These are phyloP conservation scores for Mesotaenium endlicherianum DNA, from an alignment of 139 green algal species.

Conservation along the genomic window DNA sequence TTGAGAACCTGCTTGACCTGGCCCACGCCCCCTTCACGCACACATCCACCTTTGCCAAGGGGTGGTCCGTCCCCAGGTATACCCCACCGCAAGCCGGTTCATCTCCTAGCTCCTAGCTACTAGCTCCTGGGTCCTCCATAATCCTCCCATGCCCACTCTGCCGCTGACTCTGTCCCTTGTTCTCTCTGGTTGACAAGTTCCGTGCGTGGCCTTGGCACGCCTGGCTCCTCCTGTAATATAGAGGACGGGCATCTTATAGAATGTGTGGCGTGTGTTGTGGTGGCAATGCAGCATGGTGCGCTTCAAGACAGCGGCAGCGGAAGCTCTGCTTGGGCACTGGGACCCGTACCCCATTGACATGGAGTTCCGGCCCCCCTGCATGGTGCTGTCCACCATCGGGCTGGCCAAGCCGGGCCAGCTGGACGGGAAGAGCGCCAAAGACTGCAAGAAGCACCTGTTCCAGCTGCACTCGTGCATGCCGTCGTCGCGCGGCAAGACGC, in stretches of 20 bases:
- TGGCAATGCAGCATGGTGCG: conserved; percentile 64
- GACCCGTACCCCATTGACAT: conserved; percentile 99
- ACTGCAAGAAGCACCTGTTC: conserved; percentile 90
- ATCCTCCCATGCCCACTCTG: no score
- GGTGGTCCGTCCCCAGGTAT: conserved; percentile 89
- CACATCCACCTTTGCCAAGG: conserved; percentile 92
- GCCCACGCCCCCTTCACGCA: conserved; percentile 98
- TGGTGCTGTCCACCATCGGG: conserved; percentile 84
- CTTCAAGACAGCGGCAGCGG: conserved; percentile 61
- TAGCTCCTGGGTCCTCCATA: no score
- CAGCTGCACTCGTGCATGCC: conserved; percentile 97
- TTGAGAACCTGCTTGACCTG: conserved; percentile 98
- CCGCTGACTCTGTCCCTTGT: no score
- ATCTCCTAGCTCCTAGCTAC: no score
- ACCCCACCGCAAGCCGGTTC: no score
- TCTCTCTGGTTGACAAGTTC: no score
- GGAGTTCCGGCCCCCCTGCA: conserved; percentile 91
- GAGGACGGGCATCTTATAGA: no score
- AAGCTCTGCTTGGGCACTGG: conserved; percentile 75
- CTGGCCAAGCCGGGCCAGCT: conserved; percentile 88
- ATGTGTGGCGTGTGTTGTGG: no score
- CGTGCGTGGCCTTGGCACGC: no score
- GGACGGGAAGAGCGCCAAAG: conserved; percentile 52
- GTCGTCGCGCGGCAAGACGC: conserved; percentile 73
- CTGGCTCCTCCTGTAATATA: no score